A percentile compares a stretch with the other conserved stretches of the same genome.
Conservation (phyloP, 2,329 filamentous ascomycete genomes). For the Madurella fahalii region DNA sequence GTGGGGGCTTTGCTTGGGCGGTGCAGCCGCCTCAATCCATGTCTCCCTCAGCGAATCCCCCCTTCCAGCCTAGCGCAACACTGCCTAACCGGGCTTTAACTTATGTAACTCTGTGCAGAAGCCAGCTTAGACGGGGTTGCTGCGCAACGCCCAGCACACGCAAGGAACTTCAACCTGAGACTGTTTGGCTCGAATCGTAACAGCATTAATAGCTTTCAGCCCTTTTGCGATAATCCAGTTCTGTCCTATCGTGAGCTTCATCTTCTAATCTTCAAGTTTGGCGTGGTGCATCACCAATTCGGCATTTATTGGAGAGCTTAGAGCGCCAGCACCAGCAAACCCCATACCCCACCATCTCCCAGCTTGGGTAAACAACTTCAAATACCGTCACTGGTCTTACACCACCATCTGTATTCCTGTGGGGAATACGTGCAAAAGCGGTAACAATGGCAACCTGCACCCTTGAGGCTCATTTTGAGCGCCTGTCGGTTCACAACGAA, state of each 20-base stretch:
- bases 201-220: neutral
- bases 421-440: too few species aligned
- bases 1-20: neutral
- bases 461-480: constrained; percentile 84
- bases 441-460: constrained; percentile 65
- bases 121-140: neutral
- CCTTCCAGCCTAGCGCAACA: neutral
- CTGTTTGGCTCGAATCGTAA: neutral
- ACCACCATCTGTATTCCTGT: too few species aligned
- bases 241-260: too few species aligned
- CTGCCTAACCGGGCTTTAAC: neutral
- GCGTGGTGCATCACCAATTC: too few species aligned
- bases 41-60: too few species aligned
- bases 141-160: neutral
- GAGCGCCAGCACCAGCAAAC: too few species aligned
- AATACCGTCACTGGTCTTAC: too few species aligned
- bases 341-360: too few species aligned
- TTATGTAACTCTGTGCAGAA: neutral
- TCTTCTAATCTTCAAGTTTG: too few species aligned
- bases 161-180: neutral
- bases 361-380: too few species aligned
- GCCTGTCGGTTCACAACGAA: constrained; percentile 84
- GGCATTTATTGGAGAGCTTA: too few species aligned
- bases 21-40: too few species aligned
- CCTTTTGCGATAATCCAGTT: neutral